Conservation (phyloP, 164 flowering plant genomes). For the Warburgia ugandensis region DNA sequence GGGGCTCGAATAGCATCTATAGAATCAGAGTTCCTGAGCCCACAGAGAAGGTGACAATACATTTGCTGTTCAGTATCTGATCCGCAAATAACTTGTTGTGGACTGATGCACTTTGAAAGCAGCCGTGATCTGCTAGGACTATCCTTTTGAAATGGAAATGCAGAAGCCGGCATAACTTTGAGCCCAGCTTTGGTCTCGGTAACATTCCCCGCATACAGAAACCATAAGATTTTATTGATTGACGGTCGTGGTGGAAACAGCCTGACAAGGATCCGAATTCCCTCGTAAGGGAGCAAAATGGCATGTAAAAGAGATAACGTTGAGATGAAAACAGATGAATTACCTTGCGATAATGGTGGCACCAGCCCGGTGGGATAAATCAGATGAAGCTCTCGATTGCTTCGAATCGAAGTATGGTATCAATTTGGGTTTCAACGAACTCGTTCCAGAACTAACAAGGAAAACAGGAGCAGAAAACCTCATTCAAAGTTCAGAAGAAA, state of each 20-base stretch:
- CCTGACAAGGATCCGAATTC: conserved; percentile 19
- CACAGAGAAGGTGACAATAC: conserved; percentile 54
- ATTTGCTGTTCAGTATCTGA: conserved; percentile 32
- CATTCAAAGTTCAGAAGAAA: no score
- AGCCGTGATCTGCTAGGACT: conserved; percentile 11
- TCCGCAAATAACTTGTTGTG: conserved; percentile 34
- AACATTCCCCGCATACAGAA: conserved; percentile 29
- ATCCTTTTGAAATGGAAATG: conserved; percentile 25
- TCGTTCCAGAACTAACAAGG: conserved; percentile 29
- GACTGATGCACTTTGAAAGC: conserved; percentile 18
- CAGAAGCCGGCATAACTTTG: conserved; percentile 41
- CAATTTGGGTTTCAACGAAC: conserved; percentile 31
- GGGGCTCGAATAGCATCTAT: conserved; percentile 33
- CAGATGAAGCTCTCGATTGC: conserved; percentile 24
- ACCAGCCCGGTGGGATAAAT: conserved; percentile 25
- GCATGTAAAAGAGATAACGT: no score
- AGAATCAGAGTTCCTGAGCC: conserved; percentile 22
- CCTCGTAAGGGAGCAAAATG: no score
- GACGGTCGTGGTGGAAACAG: conserved; percentile 27
- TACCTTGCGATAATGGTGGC: conserved; percentile 26
- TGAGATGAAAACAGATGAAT: no score
- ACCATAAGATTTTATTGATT: conserved; percentile 27
- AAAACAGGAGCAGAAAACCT: background rate
- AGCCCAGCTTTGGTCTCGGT: conserved; percentile 32
- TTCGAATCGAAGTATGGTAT: conserved; percentile 38